Conservation (phyloP, 1,139 yeast genomes). For the Pichia sp. region DNA sequence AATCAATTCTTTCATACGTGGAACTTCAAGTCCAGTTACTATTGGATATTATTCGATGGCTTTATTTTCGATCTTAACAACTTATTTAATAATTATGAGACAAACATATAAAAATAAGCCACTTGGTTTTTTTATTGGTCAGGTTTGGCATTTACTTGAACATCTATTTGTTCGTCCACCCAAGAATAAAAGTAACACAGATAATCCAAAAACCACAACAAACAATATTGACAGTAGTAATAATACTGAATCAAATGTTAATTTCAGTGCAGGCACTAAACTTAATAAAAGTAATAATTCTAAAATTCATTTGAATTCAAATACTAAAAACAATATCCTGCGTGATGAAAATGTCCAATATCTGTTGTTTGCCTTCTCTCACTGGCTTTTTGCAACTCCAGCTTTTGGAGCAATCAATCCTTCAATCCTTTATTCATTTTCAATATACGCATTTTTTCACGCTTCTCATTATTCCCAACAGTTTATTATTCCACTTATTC, state of each 20-base stretch:
- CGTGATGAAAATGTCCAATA: conserved; percentile 49
- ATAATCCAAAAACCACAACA: background rate
- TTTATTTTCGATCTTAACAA: conserved; percentile 38
- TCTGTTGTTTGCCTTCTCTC: conserved; percentile 37
- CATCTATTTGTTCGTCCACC: background rate
- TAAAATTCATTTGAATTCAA: background rate
- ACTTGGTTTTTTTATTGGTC: conserved; percentile 25
- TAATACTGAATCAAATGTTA: background rate
- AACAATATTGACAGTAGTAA: background rate
- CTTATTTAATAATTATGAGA: conserved; percentile 44
- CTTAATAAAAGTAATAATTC: background rate
- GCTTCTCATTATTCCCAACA: conserved; percentile 43
- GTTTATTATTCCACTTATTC: conserved; percentile 30
- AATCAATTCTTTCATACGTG: conserved; percentile 33
- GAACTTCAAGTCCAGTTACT: conserved; percentile 26
- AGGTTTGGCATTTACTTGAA: conserved; percentile 26
- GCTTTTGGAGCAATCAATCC: conserved; percentile 21
- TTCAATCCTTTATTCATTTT: conserved; percentile 41
- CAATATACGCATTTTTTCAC: conserved; percentile 55
- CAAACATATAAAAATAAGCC: conserved; percentile 38
- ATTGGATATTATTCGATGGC: conserved; percentile 36
- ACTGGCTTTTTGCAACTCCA: conserved; percentile 26
- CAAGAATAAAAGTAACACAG: background rate
- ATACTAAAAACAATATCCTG: conserved; percentile 1
- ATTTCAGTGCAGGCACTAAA: conserved; percentile 1